Evolutionary conservation across 768 basidiomycete genomes (phyloP).

Genomic region (Pleurotus cornucopiae): DNA sequence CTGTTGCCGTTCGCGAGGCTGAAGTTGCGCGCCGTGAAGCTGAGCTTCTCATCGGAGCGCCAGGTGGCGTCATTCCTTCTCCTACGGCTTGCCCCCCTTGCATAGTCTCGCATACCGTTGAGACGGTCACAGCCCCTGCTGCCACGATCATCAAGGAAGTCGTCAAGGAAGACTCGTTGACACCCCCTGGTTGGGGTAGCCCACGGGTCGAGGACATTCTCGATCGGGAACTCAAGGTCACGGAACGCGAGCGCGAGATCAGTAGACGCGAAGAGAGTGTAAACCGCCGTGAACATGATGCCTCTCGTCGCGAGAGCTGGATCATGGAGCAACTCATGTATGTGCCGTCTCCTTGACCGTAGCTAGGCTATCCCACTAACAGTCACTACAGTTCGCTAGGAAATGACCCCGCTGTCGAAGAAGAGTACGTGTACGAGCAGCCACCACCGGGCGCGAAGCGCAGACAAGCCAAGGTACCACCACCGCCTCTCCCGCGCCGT

Average conservation of each 20-base stretch:
- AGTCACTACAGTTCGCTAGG: conserved; percentile 52
- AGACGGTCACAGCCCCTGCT: conserved; percentile 51
- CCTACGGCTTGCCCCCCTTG: conserved; percentile 58
- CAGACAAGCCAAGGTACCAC: conserved; percentile 76
- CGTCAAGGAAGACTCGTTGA: conserved; percentile 74
- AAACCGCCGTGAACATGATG: conserved; percentile 83
- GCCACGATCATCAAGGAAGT: conserved; percentile 89
- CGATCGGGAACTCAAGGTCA: conserved; percentile 80
- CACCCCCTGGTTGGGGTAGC: conserved; percentile 79
- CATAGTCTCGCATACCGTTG: conserved; percentile 44
- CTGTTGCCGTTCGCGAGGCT: conserved; percentile 78
- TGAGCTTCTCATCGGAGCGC: conserved; percentile 76
- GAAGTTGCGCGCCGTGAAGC: conserved; percentile 89
- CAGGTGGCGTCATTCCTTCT: conserved; percentile 71
- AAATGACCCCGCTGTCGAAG: conserved; percentile 69
- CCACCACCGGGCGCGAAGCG: conserved; percentile 55
- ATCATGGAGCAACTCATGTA: conserved; percentile 93
- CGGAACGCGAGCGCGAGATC: conserved; percentile 83
- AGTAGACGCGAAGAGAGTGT: conserved; percentile 82
- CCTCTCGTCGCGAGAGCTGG: conserved; percentile 82
- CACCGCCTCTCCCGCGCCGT: conserved; percentile 79
- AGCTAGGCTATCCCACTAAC: not conserved
- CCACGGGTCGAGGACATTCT: conserved; percentile 76
- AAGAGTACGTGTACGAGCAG: conserved; percentile 73
- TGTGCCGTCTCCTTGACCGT: conserved; percentile 18